These are phyloP conservation scores for Cenchrus americanus DNA, from an alignment of 176 grass and related monocot genomes.

Conservation along the genomic window DNA sequence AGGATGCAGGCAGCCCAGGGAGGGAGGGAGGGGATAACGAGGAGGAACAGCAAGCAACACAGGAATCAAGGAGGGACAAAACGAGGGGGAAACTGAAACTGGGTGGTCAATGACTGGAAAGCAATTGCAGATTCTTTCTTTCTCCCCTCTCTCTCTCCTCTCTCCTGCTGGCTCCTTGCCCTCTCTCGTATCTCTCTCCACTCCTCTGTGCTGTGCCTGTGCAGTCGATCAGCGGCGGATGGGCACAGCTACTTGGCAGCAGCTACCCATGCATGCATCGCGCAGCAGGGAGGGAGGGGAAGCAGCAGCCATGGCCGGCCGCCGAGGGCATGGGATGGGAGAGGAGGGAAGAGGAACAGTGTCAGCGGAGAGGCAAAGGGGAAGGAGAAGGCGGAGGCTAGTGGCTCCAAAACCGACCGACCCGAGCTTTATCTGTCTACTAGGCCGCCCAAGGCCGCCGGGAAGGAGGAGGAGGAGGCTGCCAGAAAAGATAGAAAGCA, in stretches of 20 bases:
- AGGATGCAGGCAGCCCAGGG: background rate
- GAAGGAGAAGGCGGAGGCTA: constrained; percentile 35
- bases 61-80: constrained; percentile 56
- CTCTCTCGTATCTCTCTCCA: constrained; percentile 14
- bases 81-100: constrained; percentile 39
- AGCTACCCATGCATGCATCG: background rate
- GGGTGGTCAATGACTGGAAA: constrained; percentile 58
- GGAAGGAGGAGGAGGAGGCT: background rate
- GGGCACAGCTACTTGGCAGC: constrained; percentile 21
- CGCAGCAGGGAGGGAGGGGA: background rate
- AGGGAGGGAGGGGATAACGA: constrained; percentile 37
- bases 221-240: constrained; percentile 28
- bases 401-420: constrained; percentile 46
- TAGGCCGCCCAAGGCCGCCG: background rate
- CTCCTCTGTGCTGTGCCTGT: constrained; percentile 30
- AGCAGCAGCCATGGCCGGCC: constrained; percentile 26
- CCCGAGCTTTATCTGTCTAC: constrained; percentile 12
- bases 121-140: constrained; percentile 47
- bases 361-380: constrained; percentile 32
- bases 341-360: constrained; percentile 34
- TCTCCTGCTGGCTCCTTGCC: background rate
- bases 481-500: background rate
- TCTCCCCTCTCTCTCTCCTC: background rate
- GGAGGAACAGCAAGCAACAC: constrained; percentile 45
- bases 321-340: constrained; percentile 1